A percentile compares a stretch with the other conserved stretches of the same genome.
Conservation (phyloP, 139 green algal genomes). For the Micractinium sp. region DNA sequence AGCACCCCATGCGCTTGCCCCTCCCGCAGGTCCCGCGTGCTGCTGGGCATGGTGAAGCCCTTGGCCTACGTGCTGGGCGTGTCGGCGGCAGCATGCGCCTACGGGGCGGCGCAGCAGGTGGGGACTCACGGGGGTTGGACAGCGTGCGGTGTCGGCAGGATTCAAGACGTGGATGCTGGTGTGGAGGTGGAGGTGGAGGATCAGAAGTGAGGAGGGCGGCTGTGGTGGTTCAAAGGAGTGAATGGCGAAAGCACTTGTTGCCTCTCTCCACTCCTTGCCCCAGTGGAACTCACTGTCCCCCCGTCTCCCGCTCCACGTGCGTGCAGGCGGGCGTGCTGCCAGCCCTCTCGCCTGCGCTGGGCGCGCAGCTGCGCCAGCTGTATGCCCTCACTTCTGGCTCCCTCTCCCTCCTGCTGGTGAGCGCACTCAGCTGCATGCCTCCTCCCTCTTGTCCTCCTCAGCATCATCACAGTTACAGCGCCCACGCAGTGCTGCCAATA, state of each 20-base stretch:
- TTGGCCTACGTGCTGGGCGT: slow-evolving; percentile 17
- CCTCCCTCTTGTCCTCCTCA: too few species aligned
- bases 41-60: slow-evolving; percentile 19
- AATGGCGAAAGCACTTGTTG: background rate
- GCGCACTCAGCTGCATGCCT: background rate
- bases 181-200: too few species aligned
- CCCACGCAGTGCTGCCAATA: too few species aligned
- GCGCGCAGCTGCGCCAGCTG: background rate
- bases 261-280: background rate
- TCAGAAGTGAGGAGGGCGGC: background rate
- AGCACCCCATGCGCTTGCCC: background rate
- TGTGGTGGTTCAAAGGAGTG: too few species aligned
- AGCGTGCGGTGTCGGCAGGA: too few species aligned
- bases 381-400: slow-evolving; percentile 25
- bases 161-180: too few species aligned
- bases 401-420: slow-evolving; percentile 42
- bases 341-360: background rate
- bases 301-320: background rate
- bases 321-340: background rate
- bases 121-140: too few species aligned
- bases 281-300: background rate
- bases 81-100: background rate
- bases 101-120: background rate
- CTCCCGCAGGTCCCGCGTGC: slow-evolving; percentile 21
- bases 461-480: too few species aligned